Evolutionary conservation across 768 basidiomycete genomes (phyloP), one percentile per base, ranked within the genome.

Genomic region (Cyclocybe cylindracea): DNA sequence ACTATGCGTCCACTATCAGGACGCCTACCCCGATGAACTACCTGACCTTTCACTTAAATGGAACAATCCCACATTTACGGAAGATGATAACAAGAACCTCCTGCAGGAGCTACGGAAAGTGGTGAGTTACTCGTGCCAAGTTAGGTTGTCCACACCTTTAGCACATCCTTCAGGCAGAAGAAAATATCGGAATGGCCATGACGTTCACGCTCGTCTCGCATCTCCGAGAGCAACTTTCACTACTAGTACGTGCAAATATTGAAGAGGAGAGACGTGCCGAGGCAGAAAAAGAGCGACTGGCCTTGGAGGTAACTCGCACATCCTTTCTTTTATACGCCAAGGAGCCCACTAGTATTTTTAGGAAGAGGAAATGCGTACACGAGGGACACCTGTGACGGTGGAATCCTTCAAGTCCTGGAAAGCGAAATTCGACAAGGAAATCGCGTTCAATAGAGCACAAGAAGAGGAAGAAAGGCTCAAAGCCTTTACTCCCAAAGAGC

Each of bases 101-200:
- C 66, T 95, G 31, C 65, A 72, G 16, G 79, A 80, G 33, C 75
- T 90, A 32, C 77, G 76, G 56, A 71, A 72, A 60, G 75, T 85
- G 63, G 86, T 86, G 67, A 51, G 83, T 71, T 47, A 34, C 39
- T 36, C 38, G 33, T 40, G 34, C 10, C 37, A 18, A 42, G 18
- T 10, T 37, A 19, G 18, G 10, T 13, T 40, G 16, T 13, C 24
- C 18, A 46, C 29, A 50, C 36, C n/a, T 33, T 10, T 33, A 37
- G 46, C 31, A 46, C 55, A 45, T 32, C 47, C 44, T 46, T 50
- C 48, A 91, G 88, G 90, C 89, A 49, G 82, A 87, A 63, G 92
- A 94, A 64, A 94, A 90, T 66, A 62, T 92, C 16, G 93, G 93
- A 39, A 95, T 95, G 88, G 94, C 97, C 2, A 98, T 98, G 94